Percentiles rank a stretch among this genome's conserved stretches.
These are phyloP conservation scores for Iris macrosiphon DNA, from an alignment of 106 monocot genomes.

Conservation along the genomic window DNA sequence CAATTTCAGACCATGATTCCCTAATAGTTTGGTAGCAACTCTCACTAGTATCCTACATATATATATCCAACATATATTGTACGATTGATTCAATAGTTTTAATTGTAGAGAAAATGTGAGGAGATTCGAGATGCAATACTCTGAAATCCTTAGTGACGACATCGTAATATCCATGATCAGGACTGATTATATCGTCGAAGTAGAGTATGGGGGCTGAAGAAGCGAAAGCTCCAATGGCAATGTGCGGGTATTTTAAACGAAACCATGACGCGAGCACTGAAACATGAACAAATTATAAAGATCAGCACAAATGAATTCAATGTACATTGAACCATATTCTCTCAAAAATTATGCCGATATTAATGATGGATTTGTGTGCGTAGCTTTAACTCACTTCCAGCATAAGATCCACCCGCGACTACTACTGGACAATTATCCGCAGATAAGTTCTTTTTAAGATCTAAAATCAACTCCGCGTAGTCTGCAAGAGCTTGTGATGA, in stretches of 20 bases:
- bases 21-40: conserved; percentile 20
- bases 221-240: conserved; percentile 29
- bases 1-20: conserved; percentile 18
- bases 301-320: not conserved
- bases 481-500: conserved; percentile 32
- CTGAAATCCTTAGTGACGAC: conserved; percentile 21
- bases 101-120: no score
- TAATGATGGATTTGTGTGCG: no score
- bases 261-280: conserved; percentile 33
- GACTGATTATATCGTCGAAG: conserved; percentile 21
- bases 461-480: conserved; percentile 14
- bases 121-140: conserved; percentile 15
- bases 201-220: conserved; percentile 31
- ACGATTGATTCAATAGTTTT: not conserved
- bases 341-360: not conserved
- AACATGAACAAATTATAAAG: no score
- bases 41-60: conserved; percentile 19
- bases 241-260: conserved; percentile 29
- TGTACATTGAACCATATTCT: no score
- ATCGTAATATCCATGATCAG: conserved; percentile 13
- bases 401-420: conserved; percentile 23
- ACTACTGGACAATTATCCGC: conserved; percentile 17
- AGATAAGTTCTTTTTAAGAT: conserved; percentile 20
- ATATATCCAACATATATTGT: not conserved
- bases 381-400: conserved; percentile 19